Conservation (phyloP, 345 rosid species). For the Schrenkiella parvula region DNA sequence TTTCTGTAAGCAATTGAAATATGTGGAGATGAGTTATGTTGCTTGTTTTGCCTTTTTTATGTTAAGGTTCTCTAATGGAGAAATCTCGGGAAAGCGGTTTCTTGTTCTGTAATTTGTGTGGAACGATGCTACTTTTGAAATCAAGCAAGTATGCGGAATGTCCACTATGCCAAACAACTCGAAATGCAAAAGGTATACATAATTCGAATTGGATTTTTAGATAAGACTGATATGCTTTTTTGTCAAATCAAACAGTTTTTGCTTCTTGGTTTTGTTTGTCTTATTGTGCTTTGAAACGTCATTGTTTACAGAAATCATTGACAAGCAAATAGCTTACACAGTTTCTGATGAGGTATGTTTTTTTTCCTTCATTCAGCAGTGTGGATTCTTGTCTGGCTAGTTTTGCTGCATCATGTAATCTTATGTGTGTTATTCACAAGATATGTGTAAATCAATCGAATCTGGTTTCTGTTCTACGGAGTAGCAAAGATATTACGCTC, state of each 20-base stretch:
- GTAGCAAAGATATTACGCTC: background rate
- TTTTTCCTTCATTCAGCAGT: background rate
- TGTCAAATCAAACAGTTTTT: background rate
- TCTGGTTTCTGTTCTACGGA: background rate
- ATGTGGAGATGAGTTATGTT: background rate
- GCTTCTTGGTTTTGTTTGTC: background rate
- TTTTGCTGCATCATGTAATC: background rate
- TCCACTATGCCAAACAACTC: slow-evolving; percentile 18
- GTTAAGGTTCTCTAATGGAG: slow-evolving; percentile 18
- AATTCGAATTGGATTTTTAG: background rate
- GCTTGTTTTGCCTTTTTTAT: background rate
- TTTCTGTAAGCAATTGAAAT: background rate
- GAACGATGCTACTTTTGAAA: slow-evolving; percentile 27
- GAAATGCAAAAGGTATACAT: slow-evolving; percentile 19
- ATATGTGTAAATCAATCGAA: background rate
- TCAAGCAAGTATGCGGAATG: slow-evolving; percentile 22
- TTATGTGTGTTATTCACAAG: background rate
- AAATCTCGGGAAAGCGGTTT: slow-evolving; percentile 26
- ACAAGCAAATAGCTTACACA: slow-evolving; percentile 21
- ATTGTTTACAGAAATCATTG: slow-evolving; percentile 21
- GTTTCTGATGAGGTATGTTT: slow-evolving; percentile 22
- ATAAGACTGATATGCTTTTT: background rate
- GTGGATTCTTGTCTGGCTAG: background rate
- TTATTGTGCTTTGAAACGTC: background rate
- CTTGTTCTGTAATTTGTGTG: slow-evolving; percentile 32